Evolutionary conservation across 345 rosid genomes (phyloP).

Genomic region (Cardamine chenopodiifolia): DNA sequence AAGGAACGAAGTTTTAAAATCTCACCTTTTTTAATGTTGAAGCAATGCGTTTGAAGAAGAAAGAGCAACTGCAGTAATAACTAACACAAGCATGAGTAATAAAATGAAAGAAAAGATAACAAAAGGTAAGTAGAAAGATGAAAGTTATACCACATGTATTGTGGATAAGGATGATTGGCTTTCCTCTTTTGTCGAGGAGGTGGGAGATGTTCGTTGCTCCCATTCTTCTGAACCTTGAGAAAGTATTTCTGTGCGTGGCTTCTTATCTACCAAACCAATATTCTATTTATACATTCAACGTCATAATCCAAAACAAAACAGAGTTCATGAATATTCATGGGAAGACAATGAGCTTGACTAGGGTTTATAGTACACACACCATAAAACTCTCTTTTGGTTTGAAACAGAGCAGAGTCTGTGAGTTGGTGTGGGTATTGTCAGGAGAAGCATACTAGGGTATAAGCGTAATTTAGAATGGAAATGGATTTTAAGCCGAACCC

Average conservation of each 20-base stretch:
- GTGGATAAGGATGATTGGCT: constrained; percentile 89
- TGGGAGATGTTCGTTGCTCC: constrained; percentile 77
- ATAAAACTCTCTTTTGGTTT: constrained; percentile 35
- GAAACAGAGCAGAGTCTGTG: neutral
- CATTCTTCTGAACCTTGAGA: constrained; percentile 83
- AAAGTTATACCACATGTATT: constrained; percentile 53
- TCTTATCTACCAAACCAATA: constrained; percentile 60
- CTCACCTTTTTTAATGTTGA: no score
- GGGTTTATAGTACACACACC: constrained; percentile 61
- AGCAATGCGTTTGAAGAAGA: constrained; percentile 50
- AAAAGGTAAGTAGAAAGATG: neutral
- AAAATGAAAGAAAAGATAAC: constrained; percentile 15
- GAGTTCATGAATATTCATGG: constrained; percentile 43
- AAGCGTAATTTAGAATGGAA: neutral
- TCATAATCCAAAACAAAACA: constrained; percentile 20
- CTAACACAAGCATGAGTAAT: constrained; percentile 17
- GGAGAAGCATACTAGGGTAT: neutral
- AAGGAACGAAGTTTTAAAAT: no score
- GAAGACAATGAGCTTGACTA: constrained; percentile 55
- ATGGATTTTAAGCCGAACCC: constrained; percentile 26
- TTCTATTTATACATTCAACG: constrained; percentile 1
- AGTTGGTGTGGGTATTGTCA: neutral
- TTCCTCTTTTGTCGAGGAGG: constrained; percentile 95
- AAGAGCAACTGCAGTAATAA: constrained; percentile 45
- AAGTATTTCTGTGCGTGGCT: constrained; percentile 95